A percentile compares a stretch with the other conserved stretches of the same genome.
Conservation (phyloP, 768 basidiomycete species). For the Calocera viscosa region DNA sequence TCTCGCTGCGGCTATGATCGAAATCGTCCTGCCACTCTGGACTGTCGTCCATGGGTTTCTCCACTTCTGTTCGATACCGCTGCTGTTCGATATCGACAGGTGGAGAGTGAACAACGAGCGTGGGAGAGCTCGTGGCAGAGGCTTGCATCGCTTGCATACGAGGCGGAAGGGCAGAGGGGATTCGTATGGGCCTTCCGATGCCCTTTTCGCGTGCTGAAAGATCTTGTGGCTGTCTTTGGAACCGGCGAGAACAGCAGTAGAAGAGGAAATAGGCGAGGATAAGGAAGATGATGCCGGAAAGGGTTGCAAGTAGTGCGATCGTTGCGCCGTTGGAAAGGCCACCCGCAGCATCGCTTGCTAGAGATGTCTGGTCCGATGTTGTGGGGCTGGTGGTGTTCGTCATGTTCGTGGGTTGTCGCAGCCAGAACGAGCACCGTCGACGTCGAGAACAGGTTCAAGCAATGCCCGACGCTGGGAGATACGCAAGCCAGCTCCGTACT, state of each 20-base stretch:
- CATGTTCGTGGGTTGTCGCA: not conserved
- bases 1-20: not conserved
- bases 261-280: constrained; percentile 10
- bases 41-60: not conserved
- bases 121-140: not conserved
- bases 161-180: not conserved
- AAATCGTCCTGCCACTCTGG: not conserved
- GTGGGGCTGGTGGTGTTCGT: not conserved
- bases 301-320: constrained; percentile 10
- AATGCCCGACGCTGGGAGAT: not conserved
- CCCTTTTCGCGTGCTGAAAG: not conserved
- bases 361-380: not conserved
- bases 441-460: constrained; percentile 1
- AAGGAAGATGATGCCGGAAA: constrained; percentile 11
- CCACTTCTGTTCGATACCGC: too few species aligned
- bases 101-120: not conserved
- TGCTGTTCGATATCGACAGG: not conserved
- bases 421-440: not conserved
- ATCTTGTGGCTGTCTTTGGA: not conserved
- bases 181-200: not conserved
- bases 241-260: constrained; percentile 12
- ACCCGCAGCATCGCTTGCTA: not conserved
- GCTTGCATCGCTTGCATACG: not conserved
- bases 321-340: constrained; percentile 8
- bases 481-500: not conserved